Conservation (phyloP, 495 filamentous ascomycete species). For the Xylaria grammica region DNA sequence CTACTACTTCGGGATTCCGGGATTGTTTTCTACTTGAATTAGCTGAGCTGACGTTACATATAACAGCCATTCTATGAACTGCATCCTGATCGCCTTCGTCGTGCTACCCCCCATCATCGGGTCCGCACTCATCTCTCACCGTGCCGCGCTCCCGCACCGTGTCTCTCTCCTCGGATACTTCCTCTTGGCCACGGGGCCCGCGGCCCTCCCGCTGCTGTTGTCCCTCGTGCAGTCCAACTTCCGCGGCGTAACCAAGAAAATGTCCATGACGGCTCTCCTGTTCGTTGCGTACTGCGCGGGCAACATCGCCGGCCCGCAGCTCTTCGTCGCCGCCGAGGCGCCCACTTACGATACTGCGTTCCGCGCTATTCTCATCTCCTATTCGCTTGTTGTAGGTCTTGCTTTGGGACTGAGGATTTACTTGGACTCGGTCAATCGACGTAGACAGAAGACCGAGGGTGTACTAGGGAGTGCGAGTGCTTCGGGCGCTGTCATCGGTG, state of each 20-base stretch:
- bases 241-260: slow-evolving; percentile 77
- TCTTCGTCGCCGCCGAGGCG: slow-evolving; percentile 37
- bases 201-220: slow-evolving; percentile 39
- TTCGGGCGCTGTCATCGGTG: slow-evolving; percentile 50
- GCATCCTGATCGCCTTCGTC: slow-evolving; percentile 42
- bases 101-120: slow-evolving; percentile 47
- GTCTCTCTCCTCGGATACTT: slow-evolving; percentile 43
- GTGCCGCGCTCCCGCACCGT: slow-evolving; percentile 31
- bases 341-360: slow-evolving; percentile 52
- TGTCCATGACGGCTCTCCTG: slow-evolving; percentile 65
- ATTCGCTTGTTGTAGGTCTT: slow-evolving; percentile 48
- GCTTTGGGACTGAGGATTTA: slow-evolving; percentile 48
- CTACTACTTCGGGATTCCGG: no score
- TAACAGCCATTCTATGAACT: slow-evolving; percentile 39
- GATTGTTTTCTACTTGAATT: background rate
- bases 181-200: slow-evolving; percentile 39
- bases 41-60: background rate
- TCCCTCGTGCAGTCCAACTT: slow-evolving; percentile 60
- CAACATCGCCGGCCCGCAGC: slow-evolving; percentile 49
- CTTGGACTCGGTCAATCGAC: slow-evolving; percentile 46
- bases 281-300: slow-evolving; percentile 69
- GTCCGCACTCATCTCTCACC: slow-evolving; percentile 43
- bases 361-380: slow-evolving; percentile 58
- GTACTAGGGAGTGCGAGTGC: slow-evolving; percentile 46
- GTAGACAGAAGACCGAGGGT: slow-evolving; percentile 47